phyloP scores from a whole-genome alignment of 768 basidiomycete species.

The Tulasnella sp. region DNA sequence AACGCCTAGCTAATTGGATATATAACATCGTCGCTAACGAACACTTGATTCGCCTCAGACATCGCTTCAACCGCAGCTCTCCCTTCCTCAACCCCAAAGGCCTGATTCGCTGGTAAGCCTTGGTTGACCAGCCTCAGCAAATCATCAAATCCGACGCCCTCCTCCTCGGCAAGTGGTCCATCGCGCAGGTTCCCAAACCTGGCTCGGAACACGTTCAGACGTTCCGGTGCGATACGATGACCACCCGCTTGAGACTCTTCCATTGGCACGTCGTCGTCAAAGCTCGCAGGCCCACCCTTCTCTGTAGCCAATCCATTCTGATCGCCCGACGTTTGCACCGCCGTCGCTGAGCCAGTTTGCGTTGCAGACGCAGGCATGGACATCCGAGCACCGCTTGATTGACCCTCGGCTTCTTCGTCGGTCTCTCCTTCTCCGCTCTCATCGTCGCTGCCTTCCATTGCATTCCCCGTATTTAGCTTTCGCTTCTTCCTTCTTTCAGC shows the following conservation, averaged over 20 bases:
- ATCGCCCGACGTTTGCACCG: slow-evolving; percentile 9
- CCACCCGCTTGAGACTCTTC: slow-evolving; percentile 14
- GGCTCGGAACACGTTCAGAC: slow-evolving; percentile 74
- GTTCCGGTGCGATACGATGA: slow-evolving; percentile 3
- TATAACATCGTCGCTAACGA: slow-evolving; percentile 81
- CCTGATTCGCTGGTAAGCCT: slow-evolving; percentile 57
- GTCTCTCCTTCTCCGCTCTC: slow-evolving; percentile 53
- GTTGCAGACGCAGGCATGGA: slow-evolving; percentile 11
- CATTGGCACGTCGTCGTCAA: slow-evolving; percentile 16
- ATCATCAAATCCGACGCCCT: slow-evolving; percentile 65
- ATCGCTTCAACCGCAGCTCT: slow-evolving; percentile 66
- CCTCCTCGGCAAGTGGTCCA: slow-evolving; percentile 65
- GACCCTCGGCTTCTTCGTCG: slow-evolving; percentile 38
- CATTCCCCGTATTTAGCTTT: slow-evolving; percentile 70
- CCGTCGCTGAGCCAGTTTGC: slow-evolving; percentile 1
- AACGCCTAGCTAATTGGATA: slow-evolving; percentile 55
- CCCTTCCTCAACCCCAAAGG: slow-evolving; percentile 83
- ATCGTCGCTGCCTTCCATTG: slow-evolving; percentile 38
- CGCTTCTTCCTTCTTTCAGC: slow-evolving; percentile 76
- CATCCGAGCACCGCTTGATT: background rate
- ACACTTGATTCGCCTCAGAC: slow-evolving; percentile 72
- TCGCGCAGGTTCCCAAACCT: slow-evolving; percentile 70
- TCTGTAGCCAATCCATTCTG: slow-evolving; percentile 30
- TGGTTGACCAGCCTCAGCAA: slow-evolving; percentile 73
- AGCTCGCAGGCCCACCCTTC: background rate